Evolutionary conservation across 768 basidiomycete genomes (phyloP).

Genomic region (Trametes punicea): DNA sequence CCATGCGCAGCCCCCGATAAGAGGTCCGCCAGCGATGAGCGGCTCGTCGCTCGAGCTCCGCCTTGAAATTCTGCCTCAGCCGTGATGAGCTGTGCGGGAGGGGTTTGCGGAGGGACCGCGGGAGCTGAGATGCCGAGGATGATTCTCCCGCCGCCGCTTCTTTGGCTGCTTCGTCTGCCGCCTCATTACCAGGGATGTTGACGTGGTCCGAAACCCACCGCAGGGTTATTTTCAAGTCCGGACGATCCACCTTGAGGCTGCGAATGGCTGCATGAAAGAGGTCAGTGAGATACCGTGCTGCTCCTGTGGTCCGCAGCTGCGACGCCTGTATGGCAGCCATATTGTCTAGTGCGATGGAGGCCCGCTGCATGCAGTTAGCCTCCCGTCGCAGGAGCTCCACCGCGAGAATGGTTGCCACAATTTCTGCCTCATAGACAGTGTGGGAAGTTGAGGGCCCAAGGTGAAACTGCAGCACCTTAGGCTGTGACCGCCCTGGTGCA

Average conservation of each 20-base stretch:
- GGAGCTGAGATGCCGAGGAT: background rate
- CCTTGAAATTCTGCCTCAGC: background rate
- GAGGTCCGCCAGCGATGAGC: background rate
- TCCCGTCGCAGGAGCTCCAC: constrained; percentile 25
- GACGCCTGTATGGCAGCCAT: constrained; percentile 2
- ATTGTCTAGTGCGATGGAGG: constrained; percentile 14
- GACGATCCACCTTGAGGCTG: background rate
- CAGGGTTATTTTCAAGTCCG: background rate
- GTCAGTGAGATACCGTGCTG: constrained; percentile 13
- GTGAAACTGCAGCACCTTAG: constrained; percentile 11
- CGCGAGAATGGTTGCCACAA: constrained; percentile 27
- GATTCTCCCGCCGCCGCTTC: constrained; percentile 5
- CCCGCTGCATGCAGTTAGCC: background rate
- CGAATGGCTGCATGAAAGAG: background rate
- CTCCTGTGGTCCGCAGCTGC: background rate
- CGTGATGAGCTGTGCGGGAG: constrained; percentile 10
- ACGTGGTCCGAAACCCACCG: constrained; percentile 17
- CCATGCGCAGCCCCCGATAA: background rate
- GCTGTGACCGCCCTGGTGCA: background rate
- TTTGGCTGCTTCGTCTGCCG: constrained; percentile 16
- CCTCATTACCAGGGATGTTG: constrained; percentile 14
- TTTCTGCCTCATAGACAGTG: constrained; percentile 32
- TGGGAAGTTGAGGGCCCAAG: constrained; percentile 26
- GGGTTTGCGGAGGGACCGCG: background rate
- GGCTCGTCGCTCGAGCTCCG: background rate